phyloP scores from a whole-genome alignment of 495 filamentous ascomycete genomes.

The Xanthoparmelia taractica region DNA sequence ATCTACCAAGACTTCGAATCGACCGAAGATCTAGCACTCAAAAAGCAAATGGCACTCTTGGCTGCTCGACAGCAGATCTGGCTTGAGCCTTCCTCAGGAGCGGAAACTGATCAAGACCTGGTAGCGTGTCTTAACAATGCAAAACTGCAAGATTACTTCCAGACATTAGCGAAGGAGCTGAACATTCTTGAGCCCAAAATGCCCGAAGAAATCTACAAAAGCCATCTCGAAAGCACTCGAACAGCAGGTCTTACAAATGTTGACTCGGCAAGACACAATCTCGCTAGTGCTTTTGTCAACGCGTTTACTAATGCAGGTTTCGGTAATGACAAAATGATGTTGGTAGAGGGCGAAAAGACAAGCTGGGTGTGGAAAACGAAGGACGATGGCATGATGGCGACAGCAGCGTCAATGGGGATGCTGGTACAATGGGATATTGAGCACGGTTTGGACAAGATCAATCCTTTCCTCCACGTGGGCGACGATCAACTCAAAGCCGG shows the following conservation, averaged over 20 bases:
- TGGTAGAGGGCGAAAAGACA: constrained; percentile 68
- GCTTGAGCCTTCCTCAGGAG: constrained; percentile 56
- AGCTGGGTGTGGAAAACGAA: constrained; percentile 99
- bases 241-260: constrained; percentile 87
- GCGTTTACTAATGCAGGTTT: constrained; percentile 94
- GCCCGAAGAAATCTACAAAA: constrained; percentile 99
- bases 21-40: constrained; percentile 70
- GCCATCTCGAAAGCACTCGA: constrained; percentile 88
- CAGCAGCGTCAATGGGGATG: constrained; percentile 84
- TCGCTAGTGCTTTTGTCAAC: constrained; percentile 95
- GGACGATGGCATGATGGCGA: constrained; percentile 94
- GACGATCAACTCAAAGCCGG: constrained; percentile 89
- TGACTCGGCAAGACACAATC: constrained; percentile 90
- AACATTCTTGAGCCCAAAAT: constrained; percentile 96
- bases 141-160: constrained; percentile 84
- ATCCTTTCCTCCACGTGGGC: constrained; percentile 75
- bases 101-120: constrained; percentile 62
- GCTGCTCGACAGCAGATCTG: constrained; percentile 86
- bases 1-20: constrained; percentile 72
- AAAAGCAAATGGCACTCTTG: constrained; percentile 92
- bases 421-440: constrained; percentile 88
- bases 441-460: constrained; percentile 78
- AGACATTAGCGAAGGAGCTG: constrained; percentile 85
- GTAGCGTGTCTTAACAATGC: constrained; percentile 79
- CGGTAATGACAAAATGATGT: constrained; percentile 94